Evolutionary conservation across 2,329 filamentous ascomycete species (phyloP).

Genomic region (Phaeoacremonium minimum): DNA sequence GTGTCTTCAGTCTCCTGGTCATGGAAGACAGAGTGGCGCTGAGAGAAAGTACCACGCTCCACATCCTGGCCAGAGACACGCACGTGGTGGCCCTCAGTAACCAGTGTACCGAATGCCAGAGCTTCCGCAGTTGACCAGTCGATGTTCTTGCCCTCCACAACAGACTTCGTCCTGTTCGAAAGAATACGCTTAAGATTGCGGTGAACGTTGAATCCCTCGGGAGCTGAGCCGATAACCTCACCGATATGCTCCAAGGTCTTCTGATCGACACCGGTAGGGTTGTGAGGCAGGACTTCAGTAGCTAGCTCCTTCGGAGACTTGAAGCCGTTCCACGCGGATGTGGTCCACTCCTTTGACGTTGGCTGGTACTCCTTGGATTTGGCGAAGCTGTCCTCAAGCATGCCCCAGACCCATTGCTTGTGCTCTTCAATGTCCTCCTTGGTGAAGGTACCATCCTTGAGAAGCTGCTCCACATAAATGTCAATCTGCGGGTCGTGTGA

Average conservation of each 20-base stretch:
- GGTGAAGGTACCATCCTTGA: constrained; percentile 90
- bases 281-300: constrained; percentile 87
- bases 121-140: constrained; percentile 98
- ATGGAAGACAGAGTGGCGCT: constrained; percentile 94
- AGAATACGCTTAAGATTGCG: constrained; percentile 97
- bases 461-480: constrained; percentile 86
- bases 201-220: constrained; percentile 85
- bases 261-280: constrained; percentile 74
- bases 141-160: constrained; percentile 87
- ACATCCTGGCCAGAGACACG: constrained; percentile 98
- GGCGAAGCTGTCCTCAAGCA: constrained; percentile 96
- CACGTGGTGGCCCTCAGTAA: constrained; percentile 91
- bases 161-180: constrained; percentile 81
- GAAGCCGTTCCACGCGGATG: constrained; percentile 98
- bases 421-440: constrained; percentile 98
- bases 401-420: constrained; percentile 99
- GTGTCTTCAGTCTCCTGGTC: constrained; percentile 93
- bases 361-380: constrained; percentile 98
- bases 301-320: constrained; percentile 98
- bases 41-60: constrained; percentile 98
- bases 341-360: constrained; percentile 96
- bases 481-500: constrained; percentile 81
- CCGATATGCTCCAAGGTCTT: constrained; percentile 78
- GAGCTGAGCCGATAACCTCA: constrained; percentile 70
- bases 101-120: constrained; percentile 87